Conservation (phyloP, 306 rosid species). For the Castanospermum australe region DNA sequence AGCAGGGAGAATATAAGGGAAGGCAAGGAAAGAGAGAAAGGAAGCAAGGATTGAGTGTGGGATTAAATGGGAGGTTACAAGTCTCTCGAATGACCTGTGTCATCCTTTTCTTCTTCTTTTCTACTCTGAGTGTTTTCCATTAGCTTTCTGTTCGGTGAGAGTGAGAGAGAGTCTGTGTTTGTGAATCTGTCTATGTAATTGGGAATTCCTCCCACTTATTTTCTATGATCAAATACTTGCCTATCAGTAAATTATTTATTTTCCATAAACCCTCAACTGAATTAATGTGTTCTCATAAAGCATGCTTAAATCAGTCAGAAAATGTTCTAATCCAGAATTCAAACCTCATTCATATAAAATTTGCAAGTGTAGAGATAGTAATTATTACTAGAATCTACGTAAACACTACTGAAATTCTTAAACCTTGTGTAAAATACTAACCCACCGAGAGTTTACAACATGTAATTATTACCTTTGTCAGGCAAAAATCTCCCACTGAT, state of each 20-base stretch:
- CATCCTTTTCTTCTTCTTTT: too few species aligned
- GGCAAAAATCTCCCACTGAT: slow-evolving; percentile 97
- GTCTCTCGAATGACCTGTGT: too few species aligned
- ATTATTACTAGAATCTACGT: neutral
- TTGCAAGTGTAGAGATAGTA: neutral
- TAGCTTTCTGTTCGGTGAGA: too few species aligned
- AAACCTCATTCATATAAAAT: neutral
- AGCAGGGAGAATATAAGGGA: too few species aligned
- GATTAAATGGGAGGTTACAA: too few species aligned
- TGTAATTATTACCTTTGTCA: slow-evolving; percentile 72
- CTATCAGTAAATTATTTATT: neutral
- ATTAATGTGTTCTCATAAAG: neutral
- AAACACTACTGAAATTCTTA: neutral
- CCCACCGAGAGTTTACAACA: neutral
- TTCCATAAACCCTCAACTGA: neutral
- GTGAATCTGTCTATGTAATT: too few species aligned
- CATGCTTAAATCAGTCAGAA: slow-evolving; percentile 10
- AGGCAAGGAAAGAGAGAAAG: too few species aligned
- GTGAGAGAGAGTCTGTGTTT: too few species aligned
- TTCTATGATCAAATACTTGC: too few species aligned
- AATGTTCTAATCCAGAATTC: neutral
- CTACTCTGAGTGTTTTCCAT: too few species aligned
- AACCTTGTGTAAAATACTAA: neutral
- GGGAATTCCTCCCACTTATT: too few species aligned
- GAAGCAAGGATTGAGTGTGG: too few species aligned